These are phyloP conservation scores for Rhizopogon vinicolor DNA, from an alignment of 768 basidiomycete genomes.

Conservation along the genomic window DNA sequence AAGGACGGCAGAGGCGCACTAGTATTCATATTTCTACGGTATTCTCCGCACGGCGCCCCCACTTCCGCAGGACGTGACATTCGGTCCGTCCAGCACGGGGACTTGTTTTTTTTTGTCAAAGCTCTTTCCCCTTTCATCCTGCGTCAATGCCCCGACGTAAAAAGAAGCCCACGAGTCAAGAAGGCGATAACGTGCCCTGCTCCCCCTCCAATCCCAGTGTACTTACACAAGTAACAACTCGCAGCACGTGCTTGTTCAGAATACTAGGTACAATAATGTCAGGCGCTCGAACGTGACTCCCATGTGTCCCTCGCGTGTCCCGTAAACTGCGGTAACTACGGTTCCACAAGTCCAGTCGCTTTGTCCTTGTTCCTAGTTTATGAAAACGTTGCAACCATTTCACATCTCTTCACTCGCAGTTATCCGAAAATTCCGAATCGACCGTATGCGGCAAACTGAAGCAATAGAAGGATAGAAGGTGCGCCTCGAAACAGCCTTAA, in stretches of 20 bases:
- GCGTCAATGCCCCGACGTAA: slow-evolving; percentile 66
- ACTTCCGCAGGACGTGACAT: slow-evolving; percentile 32
- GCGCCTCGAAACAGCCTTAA: neutral
- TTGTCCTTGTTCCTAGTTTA: no score
- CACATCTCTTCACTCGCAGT: no score
- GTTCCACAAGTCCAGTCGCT: no score
- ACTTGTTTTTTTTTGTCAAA: slow-evolving; percentile 51
- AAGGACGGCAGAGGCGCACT: slow-evolving; percentile 52
- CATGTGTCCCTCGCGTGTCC: no score
- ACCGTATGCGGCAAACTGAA: slow-evolving; percentile 66
- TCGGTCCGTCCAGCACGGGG: slow-evolving; percentile 58
- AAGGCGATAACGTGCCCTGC: slow-evolving; percentile 40
- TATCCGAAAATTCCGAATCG: slow-evolving; percentile 59
- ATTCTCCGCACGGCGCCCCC: slow-evolving; percentile 61
- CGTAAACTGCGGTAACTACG: no score
- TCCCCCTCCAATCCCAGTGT: slow-evolving; percentile 1
- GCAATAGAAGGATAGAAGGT: slow-evolving; percentile 77
- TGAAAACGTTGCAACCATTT: no score
- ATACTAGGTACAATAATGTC: no score
- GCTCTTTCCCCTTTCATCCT: slow-evolving; percentile 79
- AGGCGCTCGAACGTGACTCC: no score
- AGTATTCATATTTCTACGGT: slow-evolving; percentile 74
- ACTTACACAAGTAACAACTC: no score
- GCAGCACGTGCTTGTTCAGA: no score
- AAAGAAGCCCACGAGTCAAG: slow-evolving; percentile 44